Conservation (phyloP, 2,329 filamentous ascomycete genomes). For the Aspergillus texensis region DNA sequence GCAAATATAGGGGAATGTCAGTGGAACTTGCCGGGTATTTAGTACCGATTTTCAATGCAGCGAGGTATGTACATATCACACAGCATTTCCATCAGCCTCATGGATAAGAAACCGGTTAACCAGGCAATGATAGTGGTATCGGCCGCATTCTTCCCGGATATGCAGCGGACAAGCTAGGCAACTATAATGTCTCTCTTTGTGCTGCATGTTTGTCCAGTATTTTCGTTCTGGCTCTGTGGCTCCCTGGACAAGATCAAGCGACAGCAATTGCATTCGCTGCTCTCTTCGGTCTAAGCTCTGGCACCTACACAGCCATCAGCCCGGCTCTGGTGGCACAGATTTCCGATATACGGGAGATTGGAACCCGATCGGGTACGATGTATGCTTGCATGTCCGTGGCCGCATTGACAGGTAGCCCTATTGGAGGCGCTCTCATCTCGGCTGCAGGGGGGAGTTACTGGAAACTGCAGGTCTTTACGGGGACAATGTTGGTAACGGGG, state of each 20-base stretch:
- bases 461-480: neutral
- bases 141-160: conserved; percentile 59
- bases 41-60: neutral
- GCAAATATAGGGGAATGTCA: neutral
- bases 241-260: conserved; percentile 24
- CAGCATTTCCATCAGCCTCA: neutral
- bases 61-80: neutral
- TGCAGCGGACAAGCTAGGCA: conserved; percentile 55
- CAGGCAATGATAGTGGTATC: conserved; percentile 44
- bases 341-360: neutral
- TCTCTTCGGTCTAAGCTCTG: neutral
- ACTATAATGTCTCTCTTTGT: conserved; percentile 32
- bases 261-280: neutral
- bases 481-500: neutral
- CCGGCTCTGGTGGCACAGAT: neutral
- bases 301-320: neutral
- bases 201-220: conserved; percentile 43
- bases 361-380: neutral
- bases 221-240: conserved; percentile 57
- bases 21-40: neutral
- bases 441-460: neutral
- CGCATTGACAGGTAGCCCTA: neutral
- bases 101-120: neutral
- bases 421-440: conserved; percentile 1
- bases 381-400: neutral